Percentiles rank a stretch among this genome's conserved stretches.
These are phyloP conservation scores for Claviceps humidiphila DNA, from an alignment of 2,329 filamentous ascomycete genomes.

Conservation along the genomic window DNA sequence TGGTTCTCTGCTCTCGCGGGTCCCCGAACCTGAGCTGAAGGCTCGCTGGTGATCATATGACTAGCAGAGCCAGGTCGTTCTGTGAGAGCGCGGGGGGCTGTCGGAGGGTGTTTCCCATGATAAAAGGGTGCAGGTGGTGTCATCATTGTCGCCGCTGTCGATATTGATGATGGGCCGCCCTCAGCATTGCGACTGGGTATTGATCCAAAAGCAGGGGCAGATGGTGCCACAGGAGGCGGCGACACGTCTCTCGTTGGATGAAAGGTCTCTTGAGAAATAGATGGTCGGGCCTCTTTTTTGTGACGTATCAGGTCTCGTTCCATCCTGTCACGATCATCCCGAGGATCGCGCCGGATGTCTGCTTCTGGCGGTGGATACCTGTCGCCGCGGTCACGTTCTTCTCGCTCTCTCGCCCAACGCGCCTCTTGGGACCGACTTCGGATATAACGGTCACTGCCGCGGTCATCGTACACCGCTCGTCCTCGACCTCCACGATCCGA, in stretches of 20 bases:
- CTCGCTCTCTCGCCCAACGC: constrained; percentile 42
- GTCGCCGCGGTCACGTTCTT: constrained; percentile 38
- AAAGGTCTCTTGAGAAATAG: constrained; percentile 33
- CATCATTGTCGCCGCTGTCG: not conserved
- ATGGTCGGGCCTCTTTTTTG: constrained; percentile 35
- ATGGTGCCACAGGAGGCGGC: constrained; percentile 43
- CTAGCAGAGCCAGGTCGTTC: constrained; percentile 35
- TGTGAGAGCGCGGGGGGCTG: constrained; percentile 37
- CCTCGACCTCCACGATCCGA: constrained; percentile 41
- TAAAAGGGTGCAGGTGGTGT: not conserved
- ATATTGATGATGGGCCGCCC: constrained; percentile 13
- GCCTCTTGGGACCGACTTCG: constrained; percentile 55
- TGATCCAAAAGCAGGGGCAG: constrained; percentile 44
- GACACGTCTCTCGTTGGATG: constrained; percentile 37
- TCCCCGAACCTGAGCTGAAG: constrained; percentile 23
- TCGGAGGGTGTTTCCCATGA: constrained; percentile 33
- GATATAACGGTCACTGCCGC: constrained; percentile 44
- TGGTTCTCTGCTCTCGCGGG: constrained; percentile 27
- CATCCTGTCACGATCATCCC: constrained; percentile 33
- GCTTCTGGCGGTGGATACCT: constrained; percentile 25
- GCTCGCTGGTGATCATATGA: constrained; percentile 12
- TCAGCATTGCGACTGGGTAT: constrained; percentile 32
- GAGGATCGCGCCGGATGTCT: constrained; percentile 28
- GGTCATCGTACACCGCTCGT: constrained; percentile 46
- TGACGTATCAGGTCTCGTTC: constrained; percentile 34